A percentile compares a stretch with the other conserved stretches of the same genome.
Conservation (phyloP, 2,329 filamentous ascomycete species). For the Neocucurbitaria cava region DNA sequence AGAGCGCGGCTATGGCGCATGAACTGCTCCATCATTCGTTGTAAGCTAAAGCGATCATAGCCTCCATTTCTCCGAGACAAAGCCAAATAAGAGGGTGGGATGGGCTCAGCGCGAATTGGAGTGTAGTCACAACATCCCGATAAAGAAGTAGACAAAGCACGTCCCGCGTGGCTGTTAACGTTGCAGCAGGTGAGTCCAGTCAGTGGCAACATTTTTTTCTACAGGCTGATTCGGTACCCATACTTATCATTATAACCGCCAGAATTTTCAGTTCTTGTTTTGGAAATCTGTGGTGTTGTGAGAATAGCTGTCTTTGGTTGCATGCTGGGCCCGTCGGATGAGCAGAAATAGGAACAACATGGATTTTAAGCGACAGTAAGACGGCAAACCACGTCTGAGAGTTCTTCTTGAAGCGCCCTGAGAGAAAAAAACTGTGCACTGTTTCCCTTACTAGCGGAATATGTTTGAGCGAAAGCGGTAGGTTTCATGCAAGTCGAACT, state of each 20-base stretch:
- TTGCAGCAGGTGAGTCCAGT: not conserved
- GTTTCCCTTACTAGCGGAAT: not conserved
- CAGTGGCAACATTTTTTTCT: not conserved
- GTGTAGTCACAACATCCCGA: not conserved
- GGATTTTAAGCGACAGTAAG: slow-evolving; percentile 5
- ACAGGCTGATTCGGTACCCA: not conserved
- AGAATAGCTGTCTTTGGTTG: slow-evolving; percentile 2
- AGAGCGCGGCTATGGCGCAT: slow-evolving; percentile 13
- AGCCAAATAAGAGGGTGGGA: not conserved
- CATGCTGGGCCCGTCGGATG: not conserved
- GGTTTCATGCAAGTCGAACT: not conserved
- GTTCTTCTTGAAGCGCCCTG: not conserved
- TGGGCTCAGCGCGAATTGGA: not conserved
- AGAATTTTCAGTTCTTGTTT: not conserved
- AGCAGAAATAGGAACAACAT: slow-evolving; percentile 9
- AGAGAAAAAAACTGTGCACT: not conserved
- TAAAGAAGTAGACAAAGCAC: not conserved
- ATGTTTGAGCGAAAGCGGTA: not conserved
- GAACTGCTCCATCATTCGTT: slow-evolving; percentile 10
- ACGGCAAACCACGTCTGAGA: not conserved
- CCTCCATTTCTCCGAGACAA: slow-evolving; percentile 10
- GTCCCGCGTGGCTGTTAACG: not conserved
- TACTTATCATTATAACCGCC: not conserved
- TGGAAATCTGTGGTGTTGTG: not conserved
- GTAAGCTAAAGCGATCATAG: not conserved